These are phyloP conservation scores for Pleurotus cornucopiae DNA, from an alignment of 768 basidiomycete genomes.

Conservation along the genomic window DNA sequence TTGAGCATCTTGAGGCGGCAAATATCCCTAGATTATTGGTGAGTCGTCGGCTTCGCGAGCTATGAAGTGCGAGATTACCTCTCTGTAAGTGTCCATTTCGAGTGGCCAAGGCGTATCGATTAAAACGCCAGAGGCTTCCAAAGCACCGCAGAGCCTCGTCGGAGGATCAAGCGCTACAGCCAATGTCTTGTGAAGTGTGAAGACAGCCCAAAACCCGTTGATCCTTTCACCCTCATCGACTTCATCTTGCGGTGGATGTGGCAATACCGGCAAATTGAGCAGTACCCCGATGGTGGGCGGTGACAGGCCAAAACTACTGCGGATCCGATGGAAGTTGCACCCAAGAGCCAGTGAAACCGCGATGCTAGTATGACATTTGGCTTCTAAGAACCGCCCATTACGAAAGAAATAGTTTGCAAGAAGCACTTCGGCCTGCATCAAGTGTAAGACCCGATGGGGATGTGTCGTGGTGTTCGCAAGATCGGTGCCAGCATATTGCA, in stretches of 20 bases:
- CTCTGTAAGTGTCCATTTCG: slow-evolving; percentile 34
- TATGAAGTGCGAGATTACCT: slow-evolving; percentile 22
- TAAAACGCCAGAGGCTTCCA: slow-evolving; percentile 46
- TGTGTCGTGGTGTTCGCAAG: slow-evolving; percentile 38
- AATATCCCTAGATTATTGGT: slow-evolving; percentile 29
- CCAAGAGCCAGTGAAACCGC: slow-evolving; percentile 50
- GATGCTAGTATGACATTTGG: slow-evolving; percentile 51
- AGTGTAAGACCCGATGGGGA: slow-evolving; percentile 43
- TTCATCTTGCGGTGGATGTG: slow-evolving; percentile 29
- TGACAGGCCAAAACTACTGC: slow-evolving; percentile 32
- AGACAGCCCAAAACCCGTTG: slow-evolving; percentile 63
- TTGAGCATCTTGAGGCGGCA: slow-evolving; percentile 36
- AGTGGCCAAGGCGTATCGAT: slow-evolving; percentile 53
- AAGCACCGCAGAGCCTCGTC: slow-evolving; percentile 46
- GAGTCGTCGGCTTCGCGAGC: slow-evolving; percentile 8
- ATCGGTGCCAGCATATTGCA: slow-evolving; percentile 42
- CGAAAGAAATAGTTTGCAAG: slow-evolving; percentile 64
- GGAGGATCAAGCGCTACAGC: slow-evolving; percentile 51
- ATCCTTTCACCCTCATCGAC: slow-evolving; percentile 67
- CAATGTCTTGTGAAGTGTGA: slow-evolving; percentile 54
- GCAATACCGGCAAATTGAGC: slow-evolving; percentile 34
- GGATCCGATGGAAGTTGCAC: slow-evolving; percentile 43
- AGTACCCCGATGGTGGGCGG: slow-evolving; percentile 31
- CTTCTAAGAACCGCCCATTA: slow-evolving; percentile 54
- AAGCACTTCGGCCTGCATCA: slow-evolving; percentile 61